A percentile compares a stretch with the other conserved stretches of the same genome.
phyloP scores from a whole-genome alignment of 768 basidiomycete species.

The Phanerochaete sordida region DNA sequence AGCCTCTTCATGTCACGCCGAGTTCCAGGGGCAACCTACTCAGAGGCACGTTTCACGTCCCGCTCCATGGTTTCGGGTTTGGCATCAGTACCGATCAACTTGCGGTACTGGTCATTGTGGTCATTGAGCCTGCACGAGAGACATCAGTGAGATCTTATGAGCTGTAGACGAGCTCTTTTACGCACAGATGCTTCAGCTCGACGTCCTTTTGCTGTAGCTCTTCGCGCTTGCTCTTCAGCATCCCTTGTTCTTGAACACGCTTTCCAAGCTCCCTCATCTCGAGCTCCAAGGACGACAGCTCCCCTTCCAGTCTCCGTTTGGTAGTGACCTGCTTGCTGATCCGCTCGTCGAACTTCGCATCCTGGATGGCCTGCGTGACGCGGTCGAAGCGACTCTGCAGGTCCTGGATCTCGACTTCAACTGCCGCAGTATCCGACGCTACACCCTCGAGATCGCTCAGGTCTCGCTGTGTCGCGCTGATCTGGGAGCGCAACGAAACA shows the following conservation, averaged over 20 bases:
- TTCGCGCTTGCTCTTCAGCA: conserved; percentile 63
- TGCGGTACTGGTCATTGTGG: conserved; percentile 58
- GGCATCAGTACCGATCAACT: conserved; percentile 59
- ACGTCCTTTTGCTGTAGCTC: conserved; percentile 62
- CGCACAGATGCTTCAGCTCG: conserved; percentile 70
- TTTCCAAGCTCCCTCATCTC: conserved; percentile 65
- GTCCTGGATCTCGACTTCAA: conserved; percentile 66
- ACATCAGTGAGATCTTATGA: neutral
- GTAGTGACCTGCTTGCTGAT: conserved; percentile 55
- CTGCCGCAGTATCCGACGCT: conserved; percentile 47
- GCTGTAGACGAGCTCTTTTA: no score
- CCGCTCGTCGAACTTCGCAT: conserved; percentile 62
- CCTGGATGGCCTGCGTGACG: conserved; percentile 52
- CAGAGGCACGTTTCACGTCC: conserved; percentile 55
- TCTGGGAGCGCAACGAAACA: conserved; percentile 46
- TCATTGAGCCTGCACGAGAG: conserved; percentile 51
- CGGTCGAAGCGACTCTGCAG: conserved; percentile 60
- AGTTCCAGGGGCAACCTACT: conserved; percentile 39
- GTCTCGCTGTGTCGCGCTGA: conserved; percentile 47
- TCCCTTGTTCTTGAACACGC: conserved; percentile 58
- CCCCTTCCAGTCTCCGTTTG: no score
- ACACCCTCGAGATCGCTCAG: conserved; percentile 57
- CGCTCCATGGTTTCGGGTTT: conserved; percentile 67
- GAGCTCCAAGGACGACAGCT: conserved; percentile 48
- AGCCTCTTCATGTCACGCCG: neutral